Evolutionary conservation across 2,329 filamentous ascomycete species (phyloP).

Genomic region (Ceratocystis variospora): DNA sequence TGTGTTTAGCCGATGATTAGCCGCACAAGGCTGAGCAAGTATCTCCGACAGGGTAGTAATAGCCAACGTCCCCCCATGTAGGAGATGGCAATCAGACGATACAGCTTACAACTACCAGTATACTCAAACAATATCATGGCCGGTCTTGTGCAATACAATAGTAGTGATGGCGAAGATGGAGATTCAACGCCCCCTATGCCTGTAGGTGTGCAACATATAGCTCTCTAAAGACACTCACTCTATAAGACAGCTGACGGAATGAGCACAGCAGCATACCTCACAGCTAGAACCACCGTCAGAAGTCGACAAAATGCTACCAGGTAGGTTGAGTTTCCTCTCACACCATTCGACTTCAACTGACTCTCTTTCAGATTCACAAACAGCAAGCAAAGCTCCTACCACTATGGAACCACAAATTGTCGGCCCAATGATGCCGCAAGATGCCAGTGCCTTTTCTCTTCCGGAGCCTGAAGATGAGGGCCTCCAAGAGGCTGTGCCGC

Average conservation of each 20-base stretch:
- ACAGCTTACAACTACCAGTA: neutral
- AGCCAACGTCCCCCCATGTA: neutral
- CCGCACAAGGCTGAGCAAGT: conserved; percentile 8
- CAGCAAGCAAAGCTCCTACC: neutral
- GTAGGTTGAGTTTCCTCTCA: neutral
- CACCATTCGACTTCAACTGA: neutral
- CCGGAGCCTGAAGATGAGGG: conserved; percentile 21
- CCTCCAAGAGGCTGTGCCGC: neutral
- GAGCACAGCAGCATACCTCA: neutral
- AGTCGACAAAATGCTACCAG: neutral
- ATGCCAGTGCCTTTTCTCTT: conserved; percentile 11
- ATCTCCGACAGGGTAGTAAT: neutral
- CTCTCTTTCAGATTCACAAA: neutral
- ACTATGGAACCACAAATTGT: conserved; percentile 10
- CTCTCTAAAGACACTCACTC: neutral
- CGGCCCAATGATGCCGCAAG: conserved; percentile 17
- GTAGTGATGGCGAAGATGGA: conserved; percentile 38
- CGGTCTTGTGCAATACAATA: conserved; percentile 37
- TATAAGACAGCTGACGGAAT: neutral
- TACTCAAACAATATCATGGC: conserved; percentile 25
- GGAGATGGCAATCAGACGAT: neutral
- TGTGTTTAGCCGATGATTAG: conserved; percentile 2
- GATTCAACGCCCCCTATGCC: conserved; percentile 12
- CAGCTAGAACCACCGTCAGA: neutral
- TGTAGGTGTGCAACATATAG: conserved; percentile 7